Percentiles rank a stretch among this genome's conserved stretches.
phyloP scores from a whole-genome alignment of 106 monocot species.

The Dioscorea dumetorum region DNA sequence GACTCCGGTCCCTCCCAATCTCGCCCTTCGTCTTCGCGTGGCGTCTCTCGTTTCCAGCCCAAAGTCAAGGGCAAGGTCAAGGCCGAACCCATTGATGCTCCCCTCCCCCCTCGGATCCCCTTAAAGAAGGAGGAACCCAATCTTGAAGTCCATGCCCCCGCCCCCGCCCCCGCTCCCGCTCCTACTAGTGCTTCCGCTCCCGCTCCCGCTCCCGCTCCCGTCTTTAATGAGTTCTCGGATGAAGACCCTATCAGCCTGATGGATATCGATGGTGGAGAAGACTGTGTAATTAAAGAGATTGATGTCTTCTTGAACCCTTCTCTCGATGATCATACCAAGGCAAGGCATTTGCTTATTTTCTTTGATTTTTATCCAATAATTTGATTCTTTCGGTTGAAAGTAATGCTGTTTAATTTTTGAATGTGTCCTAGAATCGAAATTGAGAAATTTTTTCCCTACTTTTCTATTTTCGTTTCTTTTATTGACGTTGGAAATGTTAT shows the following conservation, averaged over 20 bases:
- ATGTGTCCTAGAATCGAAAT: too few species aligned
- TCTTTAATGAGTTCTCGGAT: neutral
- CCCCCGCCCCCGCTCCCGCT: neutral
- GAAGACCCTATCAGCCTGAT: neutral
- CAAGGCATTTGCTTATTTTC: neutral
- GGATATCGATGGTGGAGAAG: slow-evolving; percentile 23
- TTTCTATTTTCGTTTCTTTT: too few species aligned
- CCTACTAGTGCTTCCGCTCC: neutral
- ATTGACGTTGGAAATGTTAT: too few species aligned
- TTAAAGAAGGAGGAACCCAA: slow-evolving; percentile 14
- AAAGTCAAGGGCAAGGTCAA: slow-evolving; percentile 36
- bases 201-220: neutral
- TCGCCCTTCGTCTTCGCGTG: neutral
- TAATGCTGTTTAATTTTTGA: too few species aligned
- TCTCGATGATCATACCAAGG: slow-evolving; percentile 35
- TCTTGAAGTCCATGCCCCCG: neutral
- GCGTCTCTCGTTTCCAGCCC: slow-evolving; percentile 29
- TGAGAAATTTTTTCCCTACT: too few species aligned
- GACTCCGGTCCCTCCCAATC: neutral
- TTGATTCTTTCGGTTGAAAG: too few species aligned
- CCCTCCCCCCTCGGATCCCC: neutral
- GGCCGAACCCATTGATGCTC: slow-evolving; percentile 7
- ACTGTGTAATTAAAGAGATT: slow-evolving; percentile 53
- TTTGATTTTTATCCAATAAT: too few species aligned
- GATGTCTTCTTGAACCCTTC: slow-evolving; percentile 45